These are phyloP conservation scores for Trichosporon coremiiforme DNA, from an alignment of 1,284 basidiomycete species.

Conservation along the genomic window DNA sequence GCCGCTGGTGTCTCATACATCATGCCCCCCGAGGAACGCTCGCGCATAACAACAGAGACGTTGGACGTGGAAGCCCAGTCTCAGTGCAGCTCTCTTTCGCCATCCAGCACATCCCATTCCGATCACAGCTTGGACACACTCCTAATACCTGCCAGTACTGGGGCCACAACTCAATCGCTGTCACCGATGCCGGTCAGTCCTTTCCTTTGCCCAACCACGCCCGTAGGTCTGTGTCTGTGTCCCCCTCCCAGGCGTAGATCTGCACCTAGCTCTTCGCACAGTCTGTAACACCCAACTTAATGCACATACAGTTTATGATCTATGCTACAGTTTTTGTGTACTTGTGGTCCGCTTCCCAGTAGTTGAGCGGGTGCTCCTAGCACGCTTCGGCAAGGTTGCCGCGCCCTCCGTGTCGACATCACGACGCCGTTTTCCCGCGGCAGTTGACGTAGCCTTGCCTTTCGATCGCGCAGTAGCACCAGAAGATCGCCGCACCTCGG, in stretches of 20 bases:
- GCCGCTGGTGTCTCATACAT: constrained; percentile 24
- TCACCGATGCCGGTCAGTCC: not conserved
- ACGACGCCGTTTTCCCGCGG: not conserved
- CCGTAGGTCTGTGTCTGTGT: not conserved
- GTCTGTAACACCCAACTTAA: too few species aligned
- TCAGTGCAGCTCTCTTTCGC: not conserved
- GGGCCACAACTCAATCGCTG: not conserved
- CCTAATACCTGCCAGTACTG: not conserved
- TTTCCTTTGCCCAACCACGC: not conserved
- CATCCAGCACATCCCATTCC: not conserved
- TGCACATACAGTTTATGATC: not conserved
- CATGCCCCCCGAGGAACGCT: constrained; percentile 31
- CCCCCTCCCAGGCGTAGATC: not conserved
- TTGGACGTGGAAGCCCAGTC: not conserved
- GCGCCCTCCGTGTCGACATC: not conserved
- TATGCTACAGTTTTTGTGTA: not conserved
- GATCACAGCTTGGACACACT: not conserved
- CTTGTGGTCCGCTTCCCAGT: not conserved
- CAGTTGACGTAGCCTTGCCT: not conserved
- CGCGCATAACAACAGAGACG: constrained; percentile 15
- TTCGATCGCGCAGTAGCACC: not conserved
- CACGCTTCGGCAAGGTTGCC: not conserved
- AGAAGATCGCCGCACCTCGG: not conserved
- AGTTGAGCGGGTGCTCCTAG: not conserved
- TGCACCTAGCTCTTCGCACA: not conserved